Base-by-base conservation (phyloP, 2,329 filamentous ascomycete species). In the Parascedosporium putredinis region DNA sequence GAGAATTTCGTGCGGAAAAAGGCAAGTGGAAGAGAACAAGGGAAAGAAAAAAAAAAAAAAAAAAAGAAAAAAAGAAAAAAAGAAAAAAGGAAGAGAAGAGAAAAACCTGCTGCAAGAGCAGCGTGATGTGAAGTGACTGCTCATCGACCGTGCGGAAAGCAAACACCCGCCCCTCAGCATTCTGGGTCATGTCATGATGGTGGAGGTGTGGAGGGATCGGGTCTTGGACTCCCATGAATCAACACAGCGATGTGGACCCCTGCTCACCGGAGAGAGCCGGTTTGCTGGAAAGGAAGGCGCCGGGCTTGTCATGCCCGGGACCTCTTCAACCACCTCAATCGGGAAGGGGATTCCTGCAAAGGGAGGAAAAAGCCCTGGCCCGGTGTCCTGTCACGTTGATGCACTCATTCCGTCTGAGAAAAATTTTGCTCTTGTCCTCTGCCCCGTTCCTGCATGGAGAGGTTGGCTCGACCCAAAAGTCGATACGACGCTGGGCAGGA, bases 251-350 rank as follows among this genome's bases (percentile, higher is more conserved):
- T 18, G 12, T 42, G 18, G 23, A 25, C 46, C 33, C 31, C 22
- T 31, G 31, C 45, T 38, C 22, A 12, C 46, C 46, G 46, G 46
- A 48, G 23, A 38, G 46, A 48, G 31, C 46, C 46, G 46, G 46
- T 48, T 48, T 48, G 46, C 46, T 48, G 46, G 46, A 20, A 23
- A 48, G 25, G 45, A 7, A 20, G 38, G 18, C 38, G 20, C 38
- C 38, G 38, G 38, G 38, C 38, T 20, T 42, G 38, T 10, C 23
- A 42, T 42, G 38, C 38, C 38, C 23, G 16, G 23, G 38, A 10
- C 20, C 38, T 18, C 18, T 20, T 20, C 20, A 16, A 18, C 33
- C 33, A 12, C 20, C 38, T 42, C 38, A 22, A 20, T 42, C 38
- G 6, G 18, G 16, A 16, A 42, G 18, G 20, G 38, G n/a, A 20